Evolutionary conservation across 1,139 yeast genomes (phyloP).

Genomic region (Candida mesenterica): DNA sequence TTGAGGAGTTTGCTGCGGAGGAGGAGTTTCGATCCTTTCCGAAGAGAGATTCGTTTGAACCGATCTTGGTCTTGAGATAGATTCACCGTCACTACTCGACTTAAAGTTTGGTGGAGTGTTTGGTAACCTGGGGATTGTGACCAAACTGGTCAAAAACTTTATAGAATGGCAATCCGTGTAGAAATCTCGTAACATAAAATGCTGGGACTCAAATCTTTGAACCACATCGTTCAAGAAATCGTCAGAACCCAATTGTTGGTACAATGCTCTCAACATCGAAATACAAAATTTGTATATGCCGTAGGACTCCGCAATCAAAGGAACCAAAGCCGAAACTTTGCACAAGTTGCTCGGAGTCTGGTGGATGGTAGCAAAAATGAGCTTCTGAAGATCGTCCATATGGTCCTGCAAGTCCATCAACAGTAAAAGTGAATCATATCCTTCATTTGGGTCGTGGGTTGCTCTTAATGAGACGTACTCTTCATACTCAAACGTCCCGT

Average conservation of each 20-base stretch:
- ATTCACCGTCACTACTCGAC: slow-evolving; percentile 34
- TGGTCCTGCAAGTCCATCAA: slow-evolving; percentile 84
- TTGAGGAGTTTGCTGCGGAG: slow-evolving; percentile 45
- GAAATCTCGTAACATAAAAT: slow-evolving; percentile 74
- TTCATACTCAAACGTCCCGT: slow-evolving; percentile 94
- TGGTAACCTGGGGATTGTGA: slow-evolving; percentile 82
- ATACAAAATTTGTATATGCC: slow-evolving; percentile 89
- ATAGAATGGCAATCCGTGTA: slow-evolving; percentile 89
- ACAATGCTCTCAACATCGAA: slow-evolving; percentile 88
- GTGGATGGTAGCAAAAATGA: slow-evolving; percentile 72
- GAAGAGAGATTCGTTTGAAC: slow-evolving; percentile 22
- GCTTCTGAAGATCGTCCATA: slow-evolving; percentile 74
- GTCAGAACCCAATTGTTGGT: slow-evolving; percentile 70
- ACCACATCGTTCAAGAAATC: slow-evolving; percentile 77
- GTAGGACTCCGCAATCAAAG: slow-evolving; percentile 88
- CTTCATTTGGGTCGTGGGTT: slow-evolving; percentile 93
- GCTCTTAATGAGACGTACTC: slow-evolving; percentile 87
- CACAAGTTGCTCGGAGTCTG: slow-evolving; percentile 72
- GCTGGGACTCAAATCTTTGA: slow-evolving; percentile 76
- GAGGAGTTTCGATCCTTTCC: slow-evolving; percentile 23
- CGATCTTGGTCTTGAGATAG: slow-evolving; percentile 42
- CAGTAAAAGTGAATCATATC: slow-evolving; percentile 85
- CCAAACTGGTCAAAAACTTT: slow-evolving; percentile 77
- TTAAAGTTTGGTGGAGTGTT: slow-evolving; percentile 66
- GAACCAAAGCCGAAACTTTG: slow-evolving; percentile 83